Conservation (phyloP, 495 filamentous ascomycete species). For the Penicillium angulare region DNA sequence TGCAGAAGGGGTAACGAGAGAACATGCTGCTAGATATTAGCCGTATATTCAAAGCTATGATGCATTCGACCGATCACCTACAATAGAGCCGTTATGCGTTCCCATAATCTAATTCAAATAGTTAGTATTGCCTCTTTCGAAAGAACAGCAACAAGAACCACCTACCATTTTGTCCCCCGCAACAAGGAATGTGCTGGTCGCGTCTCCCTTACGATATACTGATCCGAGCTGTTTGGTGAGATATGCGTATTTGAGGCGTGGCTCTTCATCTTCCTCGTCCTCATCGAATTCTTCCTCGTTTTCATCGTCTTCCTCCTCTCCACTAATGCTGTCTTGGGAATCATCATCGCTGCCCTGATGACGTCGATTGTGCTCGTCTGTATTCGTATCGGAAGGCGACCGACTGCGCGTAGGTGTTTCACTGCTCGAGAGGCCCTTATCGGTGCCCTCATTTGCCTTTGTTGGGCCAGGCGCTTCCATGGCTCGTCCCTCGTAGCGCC, state of each 20-base stretch:
- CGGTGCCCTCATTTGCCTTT: conserved; percentile 26
- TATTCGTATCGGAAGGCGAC: conserved; percentile 19
- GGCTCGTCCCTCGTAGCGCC: conserved; percentile 33
- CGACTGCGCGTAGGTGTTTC: conserved; percentile 21
- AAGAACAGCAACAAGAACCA: too few relatives aligned
- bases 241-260: conserved; percentile 85
- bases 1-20: conserved; percentile 78
- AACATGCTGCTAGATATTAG: conserved; percentile 64
- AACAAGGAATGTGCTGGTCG: conserved; percentile 84
- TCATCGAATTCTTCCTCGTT: conserved; percentile 59
- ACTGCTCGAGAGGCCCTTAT: conserved; percentile 16
- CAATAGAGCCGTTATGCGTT: conserved; percentile 96
- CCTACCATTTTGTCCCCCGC: conserved; percentile 95
- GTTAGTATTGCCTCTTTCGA: conserved; percentile 22
- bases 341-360: conserved; percentile 20
- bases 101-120: conserved; percentile 67
- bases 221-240: conserved; percentile 74
- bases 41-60: not conserved
- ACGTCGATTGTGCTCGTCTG: conserved; percentile 20
- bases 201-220: conserved; percentile 92
- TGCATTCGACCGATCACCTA: conserved; percentile 45
- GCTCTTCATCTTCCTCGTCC: conserved; percentile 92
- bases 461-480: conserved; percentile 48
- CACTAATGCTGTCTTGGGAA: conserved; percentile 8
- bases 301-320: conserved; percentile 25